A percentile compares a stretch with the other conserved stretches of the same genome.
phyloP scores from a whole-genome alignment of 176 grass and related monocot genomes.

The Carex cristatella region DNA sequence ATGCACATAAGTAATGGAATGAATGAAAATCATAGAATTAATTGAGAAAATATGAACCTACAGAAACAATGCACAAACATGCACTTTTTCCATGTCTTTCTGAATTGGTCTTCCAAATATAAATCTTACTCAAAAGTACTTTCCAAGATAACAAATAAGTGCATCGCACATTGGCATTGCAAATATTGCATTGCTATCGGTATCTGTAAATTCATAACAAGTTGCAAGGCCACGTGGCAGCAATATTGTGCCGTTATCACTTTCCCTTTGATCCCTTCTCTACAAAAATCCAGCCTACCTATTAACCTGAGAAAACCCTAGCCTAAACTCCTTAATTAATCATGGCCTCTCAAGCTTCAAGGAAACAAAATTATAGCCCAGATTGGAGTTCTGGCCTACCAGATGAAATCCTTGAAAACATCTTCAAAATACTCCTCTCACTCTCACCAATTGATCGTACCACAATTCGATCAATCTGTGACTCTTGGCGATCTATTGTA shows the following conservation, averaged over 20 bases:
- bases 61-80: not conserved
- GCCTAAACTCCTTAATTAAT: not conserved
- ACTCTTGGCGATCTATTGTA: not conserved
- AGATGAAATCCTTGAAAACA: not conserved
- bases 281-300: not conserved
- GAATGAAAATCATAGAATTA: not conserved
- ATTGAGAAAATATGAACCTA: not conserved
- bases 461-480: not conserved
- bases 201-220: not conserved
- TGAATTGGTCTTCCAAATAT: not conserved
- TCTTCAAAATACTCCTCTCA: not conserved
- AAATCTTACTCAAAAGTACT: not conserved
- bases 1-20: not conserved
- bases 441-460: not conserved
- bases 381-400: slow-evolving; percentile 1
- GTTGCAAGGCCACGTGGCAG: not conserved
- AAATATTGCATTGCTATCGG: not conserved
- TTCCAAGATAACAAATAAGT: not conserved
- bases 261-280: not conserved
- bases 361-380: not conserved
- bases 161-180: not conserved
- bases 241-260: not conserved
- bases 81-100: not conserved
- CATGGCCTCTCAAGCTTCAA: not conserved
- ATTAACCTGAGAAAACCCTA: not conserved